Evolutionary conservation across 1,284 basidiomycete genomes (phyloP), one percentile per base, ranked within the genome.

Genomic region (Heterobasidion occidentale): DNA sequence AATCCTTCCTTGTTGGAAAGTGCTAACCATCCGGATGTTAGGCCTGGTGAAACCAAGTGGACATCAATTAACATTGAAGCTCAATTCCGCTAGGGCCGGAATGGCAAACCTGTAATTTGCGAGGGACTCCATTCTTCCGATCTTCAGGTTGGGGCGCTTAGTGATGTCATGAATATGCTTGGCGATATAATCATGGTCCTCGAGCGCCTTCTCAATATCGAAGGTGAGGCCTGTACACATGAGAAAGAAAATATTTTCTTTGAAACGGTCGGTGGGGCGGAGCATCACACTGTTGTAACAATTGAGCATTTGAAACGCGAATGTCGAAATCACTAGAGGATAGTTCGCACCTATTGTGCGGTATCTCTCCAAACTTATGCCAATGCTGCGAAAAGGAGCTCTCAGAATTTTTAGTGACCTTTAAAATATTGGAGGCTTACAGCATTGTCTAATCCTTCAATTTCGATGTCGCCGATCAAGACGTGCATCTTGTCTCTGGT

Each of bases 11-110:
- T 66, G 63, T 14, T 56, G 59, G 57, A 76, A 70, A 47, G 66
- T 66, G 44, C 71, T 64, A 1, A 69, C 69, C 67, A 73, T 71
- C 6, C 72, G 59, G 48, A 74, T 70, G 56, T 73, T 74, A 1
- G 71, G 68, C 34, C 74, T 75, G 17, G 15, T 34, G 9, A 52
- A 27, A 15, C 45, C 12, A 35, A 48, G 36, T 27, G 38, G 20
- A 27, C 20, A 15, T 36, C 7, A 12, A 48, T n/a, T 8, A 27
- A 34, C 9, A 46, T 20, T 3, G 19, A 46, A 12, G n/a, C 9
- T 12, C 19, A 27, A 27, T n/a, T 8, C 27, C 27, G 27, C 0
- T 1, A 27, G 27, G 27, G 27, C n/a, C 17, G 19, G 49, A 15
- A 1, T 11, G 27, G 58, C 63, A 17, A 56, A 70, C 70, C 59